Evolutionary conservation across 2,329 filamentous ascomycete genomes (phyloP), one percentile per base, ranked within the genome.

Genomic region (Penicillium crustosum): DNA sequence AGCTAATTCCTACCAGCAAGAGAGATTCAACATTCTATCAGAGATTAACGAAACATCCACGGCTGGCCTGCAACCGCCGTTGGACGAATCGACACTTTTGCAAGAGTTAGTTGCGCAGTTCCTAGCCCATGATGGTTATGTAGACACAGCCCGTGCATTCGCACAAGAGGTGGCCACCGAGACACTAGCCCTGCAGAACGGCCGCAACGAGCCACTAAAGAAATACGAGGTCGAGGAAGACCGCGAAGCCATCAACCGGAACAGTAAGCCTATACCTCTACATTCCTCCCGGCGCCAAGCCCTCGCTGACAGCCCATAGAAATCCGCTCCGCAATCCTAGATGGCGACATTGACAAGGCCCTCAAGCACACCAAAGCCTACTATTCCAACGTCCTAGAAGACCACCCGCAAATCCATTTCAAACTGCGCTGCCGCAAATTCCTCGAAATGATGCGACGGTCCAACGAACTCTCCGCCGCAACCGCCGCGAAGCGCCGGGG

Each of bases 41-140:
- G 83, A 89, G 25, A 90, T 95, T 66, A 83, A 82, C 63, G 68
- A 73, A 35, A 78, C 83, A 13, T 81, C 79, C 49, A 83, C 88
- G n/a, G 79, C 83, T 29, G 79, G 73, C 23, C 77, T 94, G 7
- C 83, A 86, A 35, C 84, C 86, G 2, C 81, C 82, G 2, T 78
- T 90, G 61, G 85, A 83, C 60, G 93, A 97, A 74, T 88, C 86
- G 1, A 82, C 89, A 27, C 82, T 97, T 48, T 86, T 96, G 38
- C 92, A 97, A 71, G 85, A 89, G 66, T 79, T 97, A 56, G 86
- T 93, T 19, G 82, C 92, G 39, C 93, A 97, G 75, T 97, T 96
- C 65, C 79, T 99, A 15, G 90, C 93, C 38, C 93, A 97, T 66
- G 94, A 97, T 68, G 94, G 94, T 58, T 97, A 97, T 66, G 89